A percentile compares a stretch with the other conserved stretches of the same genome.
Evolutionary conservation across 116 monocot species (phyloP).

Genomic region (Cymodocea nodosa): DNA sequence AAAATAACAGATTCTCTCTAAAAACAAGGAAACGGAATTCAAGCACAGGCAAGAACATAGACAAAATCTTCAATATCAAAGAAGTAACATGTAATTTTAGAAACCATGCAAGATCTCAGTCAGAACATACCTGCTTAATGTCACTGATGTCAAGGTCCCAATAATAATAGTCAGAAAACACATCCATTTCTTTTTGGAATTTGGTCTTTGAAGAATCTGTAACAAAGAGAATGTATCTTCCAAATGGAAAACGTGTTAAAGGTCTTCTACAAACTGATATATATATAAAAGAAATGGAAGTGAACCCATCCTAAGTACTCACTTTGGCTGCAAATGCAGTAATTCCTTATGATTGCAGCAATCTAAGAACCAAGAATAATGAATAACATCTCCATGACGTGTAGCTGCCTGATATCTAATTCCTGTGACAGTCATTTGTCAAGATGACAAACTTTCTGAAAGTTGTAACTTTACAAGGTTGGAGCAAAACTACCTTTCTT

Average conservation of each 20-base stretch:
- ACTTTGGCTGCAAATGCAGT: slow-evolving; percentile 84
- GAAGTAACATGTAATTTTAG: too few species aligned
- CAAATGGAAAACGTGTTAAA: slow-evolving; percentile 9
- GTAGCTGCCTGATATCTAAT: slow-evolving; percentile 93
- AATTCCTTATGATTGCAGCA: slow-evolving; percentile 62
- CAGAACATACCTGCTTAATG: slow-evolving; percentile 63
- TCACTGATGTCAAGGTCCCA: slow-evolving; percentile 81
- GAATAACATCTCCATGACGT: slow-evolving; percentile 70
- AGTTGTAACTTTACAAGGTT: neutral
- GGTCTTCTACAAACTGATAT: neutral
- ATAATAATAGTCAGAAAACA: slow-evolving; percentile 81
- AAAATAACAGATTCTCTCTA: too few species aligned
- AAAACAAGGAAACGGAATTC: too few species aligned
- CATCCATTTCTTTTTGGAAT: slow-evolving; percentile 77
- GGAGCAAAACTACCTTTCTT: slow-evolving; percentile 50
- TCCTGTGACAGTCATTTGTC: slow-evolving; percentile 29
- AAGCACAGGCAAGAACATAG: too few species aligned
- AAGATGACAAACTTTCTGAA: neutral
- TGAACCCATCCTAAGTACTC: slow-evolving; percentile 8
- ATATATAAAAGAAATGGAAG: slow-evolving; percentile 1
- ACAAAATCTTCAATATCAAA: too few species aligned
- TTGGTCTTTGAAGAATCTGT: slow-evolving; percentile 62
- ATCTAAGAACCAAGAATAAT: slow-evolving; percentile 79
- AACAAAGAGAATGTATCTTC: slow-evolving; percentile 81
- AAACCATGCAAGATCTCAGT: neutral